Percentiles rank a stretch among this genome's conserved stretches.
These are phyloP conservation scores for rapeseed (Brassica napus) DNA, from an alignment of 345 rosid genomes.

Conservation along the genomic window DNA sequence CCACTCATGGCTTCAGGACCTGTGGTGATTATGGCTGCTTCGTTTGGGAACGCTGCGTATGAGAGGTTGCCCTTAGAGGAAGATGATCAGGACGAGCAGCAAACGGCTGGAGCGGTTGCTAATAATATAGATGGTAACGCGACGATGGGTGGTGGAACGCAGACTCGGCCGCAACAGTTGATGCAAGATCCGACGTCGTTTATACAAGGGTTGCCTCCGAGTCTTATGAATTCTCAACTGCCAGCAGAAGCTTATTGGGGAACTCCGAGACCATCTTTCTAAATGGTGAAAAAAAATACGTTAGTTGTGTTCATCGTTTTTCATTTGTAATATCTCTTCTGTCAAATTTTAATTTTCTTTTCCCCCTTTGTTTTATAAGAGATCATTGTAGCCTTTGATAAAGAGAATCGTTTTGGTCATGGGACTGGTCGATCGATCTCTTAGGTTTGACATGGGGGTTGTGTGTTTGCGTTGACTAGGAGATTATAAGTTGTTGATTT, in stretches of 20 bases:
- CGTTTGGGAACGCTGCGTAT: constrained; percentile 94
- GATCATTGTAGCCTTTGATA: constrained; percentile 38
- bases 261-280: constrained; percentile 55
- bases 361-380: constrained; percentile 21
- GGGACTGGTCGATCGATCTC: neutral
- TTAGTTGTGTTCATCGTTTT: constrained; percentile 27
- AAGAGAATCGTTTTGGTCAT: constrained; percentile 25
- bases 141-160: constrained; percentile 33
- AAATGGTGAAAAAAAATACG: constrained; percentile 1
- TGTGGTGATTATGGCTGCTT: constrained; percentile 84
- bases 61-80: constrained; percentile 77
- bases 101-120: constrained; percentile 29
- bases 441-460: constrained; percentile 21
- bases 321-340: constrained; percentile 10
- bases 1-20: constrained; percentile 75
- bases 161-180: constrained; percentile 51
- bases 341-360: constrained; percentile 17
- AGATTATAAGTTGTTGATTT: constrained; percentile 18
- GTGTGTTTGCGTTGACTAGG: constrained; percentile 35
- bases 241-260: constrained; percentile 67
- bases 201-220: constrained; percentile 59
- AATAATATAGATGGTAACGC: constrained; percentile 25
- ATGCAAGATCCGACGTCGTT: constrained; percentile 56
- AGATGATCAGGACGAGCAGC: constrained; percentile 52
- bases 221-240: constrained; percentile 64